phyloP scores from a whole-genome alignment of 2,329 filamentous ascomycete species.

The Nectriaceae sp. region DNA sequence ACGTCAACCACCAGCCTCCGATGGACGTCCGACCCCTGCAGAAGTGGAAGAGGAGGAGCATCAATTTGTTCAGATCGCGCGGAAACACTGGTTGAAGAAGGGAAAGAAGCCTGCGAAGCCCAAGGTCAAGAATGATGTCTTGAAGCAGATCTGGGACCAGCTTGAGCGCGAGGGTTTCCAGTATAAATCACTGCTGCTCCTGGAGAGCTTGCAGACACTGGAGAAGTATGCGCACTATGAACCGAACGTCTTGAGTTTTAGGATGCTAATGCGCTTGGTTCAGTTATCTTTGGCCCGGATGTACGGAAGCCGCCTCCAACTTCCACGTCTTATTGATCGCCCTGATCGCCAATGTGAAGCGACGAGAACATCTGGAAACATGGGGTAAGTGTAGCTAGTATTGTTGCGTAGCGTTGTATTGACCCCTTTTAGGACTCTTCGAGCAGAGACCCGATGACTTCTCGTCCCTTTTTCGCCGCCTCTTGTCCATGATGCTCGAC shows the following conservation, averaged over 20 bases:
- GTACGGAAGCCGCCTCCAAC: conserved; percentile 85
- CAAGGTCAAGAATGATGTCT: conserved; percentile 78
- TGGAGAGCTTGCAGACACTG: conserved; percentile 88
- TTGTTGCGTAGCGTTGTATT: conserved; percentile 3
- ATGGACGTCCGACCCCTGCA: conserved; percentile 56
- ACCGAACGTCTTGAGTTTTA: conserved; percentile 9
- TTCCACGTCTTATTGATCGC: conserved; percentile 87
- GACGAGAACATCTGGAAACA: conserved; percentile 80
- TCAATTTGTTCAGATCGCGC: conserved; percentile 75
- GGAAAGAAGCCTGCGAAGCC: conserved; percentile 62
- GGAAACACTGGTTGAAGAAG: conserved; percentile 79
- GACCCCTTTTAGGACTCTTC: conserved; percentile 65
- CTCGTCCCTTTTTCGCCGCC: conserved; percentile 83
- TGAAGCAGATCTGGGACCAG: conserved; percentile 89
- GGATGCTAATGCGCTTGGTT: conserved; percentile 23
- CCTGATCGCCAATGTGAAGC: conserved; percentile 84
- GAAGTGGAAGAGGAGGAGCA: conserved; percentile 72
- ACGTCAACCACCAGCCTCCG: conserved; percentile 41
- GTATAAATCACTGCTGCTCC: conserved; percentile 73
- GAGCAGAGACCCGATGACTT: conserved; percentile 77
- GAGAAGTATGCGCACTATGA: conserved; percentile 61
- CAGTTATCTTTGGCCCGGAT: conserved; percentile 93
- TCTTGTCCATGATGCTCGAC: conserved; percentile 84
- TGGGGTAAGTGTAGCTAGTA: conserved; percentile 61
- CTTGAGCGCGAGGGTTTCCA: conserved; percentile 81